A percentile compares a stretch with the other conserved stretches of the same genome.
Conservation (phyloP, 2,329 filamentous ascomycete genomes). For the Neospermospora avenae region DNA sequence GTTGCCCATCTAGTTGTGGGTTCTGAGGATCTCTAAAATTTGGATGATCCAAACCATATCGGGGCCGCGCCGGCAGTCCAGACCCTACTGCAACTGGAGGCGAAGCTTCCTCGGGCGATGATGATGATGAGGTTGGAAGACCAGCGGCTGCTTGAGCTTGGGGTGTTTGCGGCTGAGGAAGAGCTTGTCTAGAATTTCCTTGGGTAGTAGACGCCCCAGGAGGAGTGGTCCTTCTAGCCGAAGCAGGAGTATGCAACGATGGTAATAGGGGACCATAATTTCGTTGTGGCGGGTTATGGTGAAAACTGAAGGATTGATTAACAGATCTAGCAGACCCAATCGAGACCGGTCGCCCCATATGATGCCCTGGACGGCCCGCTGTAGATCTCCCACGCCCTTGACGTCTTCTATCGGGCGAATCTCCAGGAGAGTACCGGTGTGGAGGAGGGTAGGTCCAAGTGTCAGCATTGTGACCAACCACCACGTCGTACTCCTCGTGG, state of each 20-base stretch:
- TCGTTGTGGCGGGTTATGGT: constrained; percentile 2
- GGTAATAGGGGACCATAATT: background rate
- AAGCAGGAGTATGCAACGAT: background rate
- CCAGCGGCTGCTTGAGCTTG: background rate
- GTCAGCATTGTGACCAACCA: constrained; percentile 19
- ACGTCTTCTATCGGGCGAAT: constrained; percentile 28
- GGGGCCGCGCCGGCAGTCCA: background rate
- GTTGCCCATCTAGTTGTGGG: background rate
- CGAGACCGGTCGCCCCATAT: constrained; percentile 23
- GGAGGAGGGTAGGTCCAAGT: constrained; percentile 15
- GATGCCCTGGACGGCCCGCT: constrained; percentile 10
- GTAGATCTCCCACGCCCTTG: constrained; percentile 22
- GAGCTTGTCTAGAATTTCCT: background rate
- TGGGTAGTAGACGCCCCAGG: background rate
- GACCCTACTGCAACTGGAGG: constrained; percentile 16
- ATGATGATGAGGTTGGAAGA: background rate
- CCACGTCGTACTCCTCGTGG: constrained; percentile 5
- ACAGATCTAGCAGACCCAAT: constrained; percentile 25
- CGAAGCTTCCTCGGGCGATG: constrained; percentile 8
- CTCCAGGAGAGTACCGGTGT: constrained; percentile 15
- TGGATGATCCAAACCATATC: background rate
- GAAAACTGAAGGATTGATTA: background rate
- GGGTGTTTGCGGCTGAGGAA: background rate
- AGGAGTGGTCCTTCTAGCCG: background rate
- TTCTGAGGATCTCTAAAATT: background rate